A percentile compares a stretch with the other conserved stretches of the same genome.
Conservation (phyloP, 169 alveolate genomes). For the Plasmodium berghei region DNA sequence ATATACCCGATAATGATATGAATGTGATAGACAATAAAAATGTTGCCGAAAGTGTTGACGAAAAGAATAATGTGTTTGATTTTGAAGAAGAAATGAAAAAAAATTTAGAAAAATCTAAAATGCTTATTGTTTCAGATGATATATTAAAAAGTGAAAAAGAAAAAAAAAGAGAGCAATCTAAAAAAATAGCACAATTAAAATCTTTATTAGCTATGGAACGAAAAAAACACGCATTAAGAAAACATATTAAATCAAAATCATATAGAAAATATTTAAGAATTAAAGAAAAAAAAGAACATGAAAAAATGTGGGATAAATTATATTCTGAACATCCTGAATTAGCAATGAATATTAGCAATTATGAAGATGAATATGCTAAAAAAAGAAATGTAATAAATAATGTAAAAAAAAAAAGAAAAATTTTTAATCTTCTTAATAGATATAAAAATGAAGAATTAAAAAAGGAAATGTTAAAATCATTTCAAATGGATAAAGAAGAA, state of each 20-base stretch:
- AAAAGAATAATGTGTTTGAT: background rate
- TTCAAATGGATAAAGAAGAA: constrained; percentile 55
- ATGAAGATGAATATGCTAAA: constrained; percentile 71
- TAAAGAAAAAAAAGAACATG: constrained; percentile 63
- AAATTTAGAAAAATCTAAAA: constrained; percentile 30
- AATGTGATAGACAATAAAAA: background rate
- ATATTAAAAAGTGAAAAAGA: constrained; percentile 34
- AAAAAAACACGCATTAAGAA: constrained; percentile 17
- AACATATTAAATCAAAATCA: constrained; percentile 52
- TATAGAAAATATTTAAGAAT: constrained; percentile 39
- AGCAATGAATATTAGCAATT: constrained; percentile 6
- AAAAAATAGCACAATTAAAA: constrained; percentile 37
- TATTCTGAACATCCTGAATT: constrained; percentile 33
- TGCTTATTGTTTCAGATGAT: constrained; percentile 43
- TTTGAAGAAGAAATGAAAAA: constrained; percentile 57
- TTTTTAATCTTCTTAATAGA: constrained; percentile 30
- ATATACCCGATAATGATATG: background rate
- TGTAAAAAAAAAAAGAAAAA: constrained; percentile 52
- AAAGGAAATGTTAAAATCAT: constrained; percentile 38
- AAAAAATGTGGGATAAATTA: constrained; percentile 24
- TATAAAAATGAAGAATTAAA: constrained; percentile 57
- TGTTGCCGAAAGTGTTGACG: background rate
- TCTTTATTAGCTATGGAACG: constrained; percentile 13
- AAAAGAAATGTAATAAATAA: constrained; percentile 61
- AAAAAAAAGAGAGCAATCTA: constrained; percentile 39